These are phyloP conservation scores for Annulohypoxylon bovei DNA, from an alignment of 495 filamentous ascomycete species.

Conservation along the genomic window DNA sequence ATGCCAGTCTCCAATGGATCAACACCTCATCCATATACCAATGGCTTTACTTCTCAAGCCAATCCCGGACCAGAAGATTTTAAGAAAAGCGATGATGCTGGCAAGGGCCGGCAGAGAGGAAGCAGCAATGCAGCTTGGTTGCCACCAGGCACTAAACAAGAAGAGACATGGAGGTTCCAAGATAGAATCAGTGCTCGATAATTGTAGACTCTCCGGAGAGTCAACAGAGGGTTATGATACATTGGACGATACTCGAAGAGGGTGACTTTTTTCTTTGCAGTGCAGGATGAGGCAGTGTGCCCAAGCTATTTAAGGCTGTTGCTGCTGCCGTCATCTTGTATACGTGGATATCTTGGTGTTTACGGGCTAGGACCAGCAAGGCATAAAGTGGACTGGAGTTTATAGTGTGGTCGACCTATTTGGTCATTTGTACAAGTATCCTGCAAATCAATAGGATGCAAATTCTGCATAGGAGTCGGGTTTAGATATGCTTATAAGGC, in stretches of 20 bases:
- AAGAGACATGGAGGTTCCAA: constrained; percentile 79
- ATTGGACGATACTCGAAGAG: constrained; percentile 25
- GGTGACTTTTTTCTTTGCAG: constrained; percentile 7
- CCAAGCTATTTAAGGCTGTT: constrained; percentile 13
- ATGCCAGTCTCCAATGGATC: constrained; percentile 38
- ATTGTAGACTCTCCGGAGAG: constrained; percentile 6
- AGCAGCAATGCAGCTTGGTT: constrained; percentile 71
- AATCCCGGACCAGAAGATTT: constrained; percentile 52
- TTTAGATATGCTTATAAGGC: constrained; percentile 20
- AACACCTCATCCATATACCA: constrained; percentile 45
- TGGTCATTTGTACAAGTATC: constrained; percentile 33
- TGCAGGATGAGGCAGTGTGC: constrained; percentile 1
- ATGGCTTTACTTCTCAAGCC: constrained; percentile 48
- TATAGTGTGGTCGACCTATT: constrained; percentile 18
- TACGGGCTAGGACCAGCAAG: constrained; percentile 13
- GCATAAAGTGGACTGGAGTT: constrained; percentile 29
- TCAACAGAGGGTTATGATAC: constrained; percentile 14
- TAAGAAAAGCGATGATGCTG: constrained; percentile 71
- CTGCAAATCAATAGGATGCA: constrained; percentile 29
- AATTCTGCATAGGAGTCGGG: constrained; percentile 23
- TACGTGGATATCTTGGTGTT: constrained; percentile 24
- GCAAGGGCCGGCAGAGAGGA: constrained; percentile 62
- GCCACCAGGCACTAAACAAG: constrained; percentile 77
- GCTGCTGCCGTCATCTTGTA: constrained; percentile 24
- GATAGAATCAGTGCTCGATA: constrained; percentile 51